phyloP scores from a whole-genome alignment of 331 rosid genomes.

The Quercus lobata region DNA sequence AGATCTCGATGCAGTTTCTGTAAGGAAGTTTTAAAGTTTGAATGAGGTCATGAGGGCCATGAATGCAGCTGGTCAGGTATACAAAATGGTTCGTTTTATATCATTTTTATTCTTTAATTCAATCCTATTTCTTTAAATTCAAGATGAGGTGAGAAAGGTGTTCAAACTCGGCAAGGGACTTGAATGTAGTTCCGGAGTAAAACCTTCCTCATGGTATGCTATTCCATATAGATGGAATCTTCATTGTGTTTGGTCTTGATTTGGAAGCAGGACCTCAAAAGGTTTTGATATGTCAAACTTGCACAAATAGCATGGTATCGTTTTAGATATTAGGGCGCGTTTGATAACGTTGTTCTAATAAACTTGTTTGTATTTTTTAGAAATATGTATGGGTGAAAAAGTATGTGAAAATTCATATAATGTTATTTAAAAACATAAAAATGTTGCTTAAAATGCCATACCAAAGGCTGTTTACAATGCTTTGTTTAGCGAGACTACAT shows the following conservation, averaged over 20 bases:
- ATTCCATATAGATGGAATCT: not conserved
- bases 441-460: too few relatives aligned
- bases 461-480: not conserved
- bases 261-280: constrained; percentile 10
- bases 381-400: too few relatives aligned
- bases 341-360: too few relatives aligned
- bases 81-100: constrained; percentile 14
- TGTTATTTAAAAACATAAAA: too few relatives aligned
- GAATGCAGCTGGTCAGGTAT: constrained; percentile 87
- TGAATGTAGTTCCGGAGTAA: not conserved
- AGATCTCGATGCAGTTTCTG: constrained; percentile 75
- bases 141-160: not conserved
- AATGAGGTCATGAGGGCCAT: constrained; percentile 83
- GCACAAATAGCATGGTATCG: not conserved
- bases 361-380: too few relatives aligned
- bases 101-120: not conserved
- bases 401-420: too few relatives aligned
- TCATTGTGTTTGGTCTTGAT: not conserved
- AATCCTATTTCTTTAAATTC: not conserved
- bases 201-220: constrained; percentile 7
- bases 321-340: not conserved
- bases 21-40: constrained; percentile 58
- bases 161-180: not conserved
- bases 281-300: not conserved
- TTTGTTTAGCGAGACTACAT: not conserved